Evolutionary conservation across 2,329 filamentous ascomycete species (phyloP), one percentile per base, ranked within the genome.

Genomic region (Cryphonectria naterciae): DNA sequence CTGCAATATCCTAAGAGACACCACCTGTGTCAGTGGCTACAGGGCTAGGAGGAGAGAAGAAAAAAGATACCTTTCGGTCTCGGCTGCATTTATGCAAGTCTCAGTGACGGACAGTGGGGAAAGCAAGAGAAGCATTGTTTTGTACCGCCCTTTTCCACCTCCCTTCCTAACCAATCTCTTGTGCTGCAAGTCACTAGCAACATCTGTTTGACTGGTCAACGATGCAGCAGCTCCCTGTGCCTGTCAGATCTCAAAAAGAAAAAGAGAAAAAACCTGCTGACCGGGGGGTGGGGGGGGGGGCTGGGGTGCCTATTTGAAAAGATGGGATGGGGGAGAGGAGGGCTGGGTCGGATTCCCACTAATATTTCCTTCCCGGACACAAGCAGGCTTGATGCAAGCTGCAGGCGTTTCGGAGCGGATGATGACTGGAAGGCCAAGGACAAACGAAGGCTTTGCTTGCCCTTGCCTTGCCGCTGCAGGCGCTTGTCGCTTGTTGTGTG

Each of bases 321-420:
- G 35, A n/a, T 39, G 32, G 58, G 54, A 43, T 46, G 37, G 37
- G 37, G 4, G n/a, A 61, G 22, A 39, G 8, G 19, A 67, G 41
- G 63, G 63, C 63, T 65, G 25, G 63, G 41, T 22, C 43, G 43
- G 63, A n/a, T 37, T 61, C 7, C 28, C 28, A 61, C 62, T 15
- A 32, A 32, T 4, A 49, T 49, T 49, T 49, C 54, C 56, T 52
- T 15, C 43, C 46, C 68, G 37, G 64, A 58, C 17, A 22, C 43
- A 19, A 43, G 17, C 6, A 22, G 19, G 17, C 19, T 49, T 65
- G 64, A 67, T 61, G 69, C 70, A 72, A 72, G 62, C 70, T 72
- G 70, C 70, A 67, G 64, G 41, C 54, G 64, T 28, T 41, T 64
- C 49, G 56, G 67, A 70, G 67, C 64, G 70, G 58, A 63, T 54